Base-by-base conservation (phyloP, 352 stramenopile genomes). In the Lagenidium sp. region DNA sequence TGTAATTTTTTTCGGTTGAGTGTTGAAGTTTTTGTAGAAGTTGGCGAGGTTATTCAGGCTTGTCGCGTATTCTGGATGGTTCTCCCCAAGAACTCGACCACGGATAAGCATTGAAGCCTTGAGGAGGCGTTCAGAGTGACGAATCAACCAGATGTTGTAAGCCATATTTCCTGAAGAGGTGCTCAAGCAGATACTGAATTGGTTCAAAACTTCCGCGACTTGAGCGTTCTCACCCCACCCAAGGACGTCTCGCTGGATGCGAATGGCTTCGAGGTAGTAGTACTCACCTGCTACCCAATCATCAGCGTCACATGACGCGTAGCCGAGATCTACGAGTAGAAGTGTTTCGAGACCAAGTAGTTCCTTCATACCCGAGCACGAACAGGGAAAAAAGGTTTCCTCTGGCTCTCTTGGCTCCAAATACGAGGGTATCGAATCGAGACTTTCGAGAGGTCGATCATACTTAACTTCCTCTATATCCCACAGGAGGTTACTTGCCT, bases 41-140 rank as follows among this genome's bases (percentile, higher is more conserved):
- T 91, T 91, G 26, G 73, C 79, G 15, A 91, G 54, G 36, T 88
- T 91, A 52, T 91, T 91, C 28, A 91, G 42, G 46, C 75, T 88
- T 8, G 79, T 85, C 10, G 79, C 79, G 46, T 86, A 91, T 47
- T 91, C 79, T 0, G 76, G 71, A 25, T 91, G 79, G 16, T 68
- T 71, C 21, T 82, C 73, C 26, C 76, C 79, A 18, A 88, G 53
- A 13, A 91, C 79, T 2, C 76, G 68, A 46, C 66, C 70, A 13
- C 79, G 75, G 66, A 91, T 87, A 23, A 69, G 38, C 26, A 88
- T 53, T 25, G 68, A 68, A 29, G 68, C 75, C 46, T 86, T 82
- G n/a, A 91, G 47, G 25, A 88, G 48, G 13, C 51, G 65, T 41
- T 91, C 73, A 0, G 79, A 65, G 24, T 91, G 73, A 35, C 83